Evolutionary conservation across 495 filamentous ascomycete species (phyloP), one percentile per base, ranked within the genome.

Genomic region (Aspergillus egyptiacus): DNA sequence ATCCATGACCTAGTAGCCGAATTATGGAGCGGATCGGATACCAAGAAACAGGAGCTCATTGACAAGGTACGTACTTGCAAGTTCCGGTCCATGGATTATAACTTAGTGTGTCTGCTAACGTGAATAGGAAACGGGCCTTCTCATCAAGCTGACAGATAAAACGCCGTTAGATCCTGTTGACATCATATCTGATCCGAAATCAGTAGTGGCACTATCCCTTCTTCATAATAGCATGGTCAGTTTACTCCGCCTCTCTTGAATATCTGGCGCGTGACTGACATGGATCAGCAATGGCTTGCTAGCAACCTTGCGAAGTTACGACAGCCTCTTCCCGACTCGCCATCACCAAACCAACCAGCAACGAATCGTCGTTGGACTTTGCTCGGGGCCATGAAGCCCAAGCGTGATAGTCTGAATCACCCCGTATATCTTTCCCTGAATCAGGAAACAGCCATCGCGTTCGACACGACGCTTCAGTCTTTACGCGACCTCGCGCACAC

Each of bases 351-450:
- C 19, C 66, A 67, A 17, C 59, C 72, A 6, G 60, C 69, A 15
- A 66, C 71, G 13, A 66, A 68, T 25, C 83, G 86, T 41, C 79
- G 90, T 43, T 96, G 91, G 88, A 95, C 93, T 22, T 65, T 91
- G 30, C 76, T 90, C 22, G 68, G 72, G 17, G 68, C 73, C 2
- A 64, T 73, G 52, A 87, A 82, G 49, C 75, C 71, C n/a, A 68
- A 73, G 32, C 69, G 72, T 24, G 78, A 80, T 49, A 68, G 69
- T 31, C 49, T 71, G 48, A 74, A 63, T 33, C 62, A 62, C n/a
- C 79, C 86, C 19, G 81, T 91, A 10, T 90, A 94, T 61, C 77
- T 97, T 15, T 93, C 94, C 1, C 85, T 99, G 69, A 96, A 90
- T 53, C 73, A 79, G 31, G 86, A 95, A 51, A 93, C 87, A 0